phyloP scores from a whole-genome alignment of 495 filamentous ascomycete species.

The Lasiosphaeria ovina region DNA sequence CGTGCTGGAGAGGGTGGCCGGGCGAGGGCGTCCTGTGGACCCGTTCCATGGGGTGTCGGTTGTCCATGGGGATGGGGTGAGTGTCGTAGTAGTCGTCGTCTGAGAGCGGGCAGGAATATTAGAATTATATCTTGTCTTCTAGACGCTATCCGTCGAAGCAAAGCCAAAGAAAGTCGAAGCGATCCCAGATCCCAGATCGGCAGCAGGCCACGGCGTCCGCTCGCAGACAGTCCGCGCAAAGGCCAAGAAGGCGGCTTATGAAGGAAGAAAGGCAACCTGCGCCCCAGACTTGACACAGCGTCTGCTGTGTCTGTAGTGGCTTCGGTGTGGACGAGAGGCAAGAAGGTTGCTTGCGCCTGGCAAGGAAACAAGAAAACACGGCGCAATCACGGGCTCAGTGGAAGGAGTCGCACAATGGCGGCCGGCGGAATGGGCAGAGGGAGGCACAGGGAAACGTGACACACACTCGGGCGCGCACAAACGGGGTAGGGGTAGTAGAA shows the following conservation, averaged over 20 bases:
- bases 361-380: slow-evolving; percentile 24
- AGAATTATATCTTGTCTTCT: slow-evolving; percentile 18
- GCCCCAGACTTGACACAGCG: slow-evolving; percentile 1
- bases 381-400: slow-evolving; percentile 7
- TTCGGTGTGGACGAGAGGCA: slow-evolving; percentile 2
- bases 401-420: not conserved
- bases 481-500: slow-evolving; percentile 1
- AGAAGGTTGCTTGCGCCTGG: slow-evolving; percentile 33
- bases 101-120: slow-evolving; percentile 25
- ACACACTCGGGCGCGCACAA: not conserved
- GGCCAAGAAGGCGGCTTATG: too few relatives aligned
- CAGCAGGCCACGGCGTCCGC: too few relatives aligned
- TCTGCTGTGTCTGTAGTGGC: not conserved
- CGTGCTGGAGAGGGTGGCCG: slow-evolving; percentile 53
- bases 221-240: too few relatives aligned
- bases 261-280: slow-evolving; percentile 2
- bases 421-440: not conserved
- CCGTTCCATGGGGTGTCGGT: slow-evolving; percentile 26
- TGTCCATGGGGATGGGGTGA: slow-evolving; percentile 53
- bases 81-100: slow-evolving; percentile 63
- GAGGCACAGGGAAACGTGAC: not conserved
- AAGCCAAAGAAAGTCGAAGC: not conserved
- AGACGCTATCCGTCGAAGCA: not conserved
- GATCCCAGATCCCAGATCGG: not conserved
- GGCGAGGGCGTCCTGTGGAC: slow-evolving; percentile 59